Evolutionary conservation across 1,284 basidiomycete species (phyloP), one percentile per base, ranked within the genome.

Genomic region (Cystodermella granulosa): DNA sequence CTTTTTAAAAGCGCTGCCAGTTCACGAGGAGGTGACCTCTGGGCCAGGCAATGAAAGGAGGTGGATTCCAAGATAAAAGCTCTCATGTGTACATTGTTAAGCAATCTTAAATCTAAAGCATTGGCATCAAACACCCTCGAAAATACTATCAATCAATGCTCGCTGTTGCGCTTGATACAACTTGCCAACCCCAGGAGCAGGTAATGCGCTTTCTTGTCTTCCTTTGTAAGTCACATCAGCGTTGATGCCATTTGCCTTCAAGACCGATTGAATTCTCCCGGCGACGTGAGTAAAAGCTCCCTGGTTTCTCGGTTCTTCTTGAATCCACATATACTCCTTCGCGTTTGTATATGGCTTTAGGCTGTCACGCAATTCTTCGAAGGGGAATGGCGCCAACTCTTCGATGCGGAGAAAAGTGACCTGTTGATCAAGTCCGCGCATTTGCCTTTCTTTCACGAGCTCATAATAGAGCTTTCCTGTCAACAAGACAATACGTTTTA

Each of bases 401-500:
- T 93, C 91, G 46, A 93, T 60, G 13, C 91, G 80, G 21, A 93
- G 66, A 51, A 93, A 73, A 0, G 83, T 81, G 2, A 90, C 74
- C 3, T 64, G 52, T 34, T 69, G 63, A n/a, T 74, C 67, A 18
- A 81, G 59, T 2, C 67, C 68, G 0, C 74, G 75, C 13, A 72
- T 65, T 35, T 75, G 61, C 3, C 89, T 76, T 48, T 84, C 80
- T 50, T 87, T 87, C 43, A 76, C 65, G 14, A 94, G 79, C 31
- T 92, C 88, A 63, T 93, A 93, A 68, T 89, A 93, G 8, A 92
- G 67, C 69, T 94, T 94, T 20, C 91, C 91, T 1, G 81, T 77
- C 47, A 89, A 63, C 24, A 84, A 58, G 14, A 84, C 68, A 4
- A 89, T 70, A 2, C 84, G 79, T 48, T 78, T 66, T 17, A 74